phyloP scores from a whole-genome alignment of 2,329 filamentous ascomycete genomes.

The Eutypa lata region DNA sequence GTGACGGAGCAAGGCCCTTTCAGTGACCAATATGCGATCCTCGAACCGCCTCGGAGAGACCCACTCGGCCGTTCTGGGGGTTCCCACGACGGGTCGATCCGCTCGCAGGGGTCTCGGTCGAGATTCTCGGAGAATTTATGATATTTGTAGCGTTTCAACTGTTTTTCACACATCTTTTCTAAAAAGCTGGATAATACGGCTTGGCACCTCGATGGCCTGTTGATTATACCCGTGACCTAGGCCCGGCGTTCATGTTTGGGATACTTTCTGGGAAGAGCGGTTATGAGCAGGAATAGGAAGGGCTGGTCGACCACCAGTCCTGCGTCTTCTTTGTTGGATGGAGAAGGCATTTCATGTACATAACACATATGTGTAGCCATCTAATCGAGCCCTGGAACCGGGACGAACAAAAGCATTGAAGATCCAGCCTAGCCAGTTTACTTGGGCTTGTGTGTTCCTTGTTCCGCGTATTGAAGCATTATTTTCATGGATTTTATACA shows the following conservation, averaged over 20 bases:
- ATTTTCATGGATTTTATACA: too few relatives aligned
- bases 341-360: conserved; percentile 24
- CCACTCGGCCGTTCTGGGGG: conserved; percentile 35
- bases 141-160: conserved; percentile 14
- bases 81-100: conserved; percentile 31
- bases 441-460: background rate
- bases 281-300: conserved; percentile 2
- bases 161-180: conserved; percentile 16
- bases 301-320: conserved; percentile 3
- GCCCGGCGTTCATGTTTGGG: conserved; percentile 22
- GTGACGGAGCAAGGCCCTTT: conserved; percentile 55
- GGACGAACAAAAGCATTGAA: conserved; percentile 10
- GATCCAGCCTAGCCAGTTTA: conserved; percentile 2
- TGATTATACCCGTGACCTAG: conserved; percentile 18
- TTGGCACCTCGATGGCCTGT: conserved; percentile 19
- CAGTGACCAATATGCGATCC: conserved; percentile 8
- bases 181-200: conserved; percentile 22
- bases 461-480: background rate
- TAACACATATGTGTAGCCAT: conserved; percentile 11
- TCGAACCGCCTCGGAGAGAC: conserved; percentile 28
- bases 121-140: conserved; percentile 41
- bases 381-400: conserved; percentile 4
- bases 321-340: conserved; percentile 13
- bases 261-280: conserved; percentile 3
- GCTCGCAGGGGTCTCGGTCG: conserved; percentile 31